Base-by-base conservation (phyloP, 768 basidiomycete species). In the Trametes meyenii region DNA sequence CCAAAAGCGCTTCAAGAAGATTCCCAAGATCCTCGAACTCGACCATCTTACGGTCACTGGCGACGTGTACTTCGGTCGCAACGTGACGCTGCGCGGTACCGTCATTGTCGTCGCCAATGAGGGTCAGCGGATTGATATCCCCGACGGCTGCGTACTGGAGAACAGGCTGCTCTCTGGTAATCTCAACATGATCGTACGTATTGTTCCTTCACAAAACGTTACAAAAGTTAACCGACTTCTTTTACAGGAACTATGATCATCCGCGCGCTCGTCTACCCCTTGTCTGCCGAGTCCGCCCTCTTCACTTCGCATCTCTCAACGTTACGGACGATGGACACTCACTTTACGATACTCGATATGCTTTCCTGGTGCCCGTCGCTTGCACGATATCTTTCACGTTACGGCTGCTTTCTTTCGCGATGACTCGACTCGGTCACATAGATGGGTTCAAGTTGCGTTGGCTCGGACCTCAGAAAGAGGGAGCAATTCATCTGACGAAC, bases 31-130 rank as follows among this genome's bases (percentile, higher is more conserved):
- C 66, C 76, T 92, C 62, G 95, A 97, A 71, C 80, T 96, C 65
- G 96, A 97, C 74, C 95, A 97, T 76, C 81, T 97, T 75, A 97
- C 96, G 11, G 92, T 97, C 42, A 87, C 90, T 43, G 94, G 93
- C 42, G 92, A 96, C 73, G 92, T 96, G 36, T 86, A 87, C 79
- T 94, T 96, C 73, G 94, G 94, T 21, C 86, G 89, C 61, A 90
- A 90, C 69, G 87, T 93, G 35, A 91, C 89, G 24, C 81, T 96
- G 48, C 85, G 90, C 26, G 94, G 94, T 6, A 96, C 94, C 36
- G 94, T 96, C 69, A 95, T 96, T 67, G 69, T 91, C 59, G 88
- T 92, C 61, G 89, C 90, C 23, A 90, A 87, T 69, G 90, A 87
- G 70, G 84, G 84, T 29, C 77, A 79, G 69, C 76, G 78, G 57